These are phyloP conservation scores for Cryptosporidium xiaoi DNA, from an alignment of 169 alveolate species.

Conservation along the genomic window DNA sequence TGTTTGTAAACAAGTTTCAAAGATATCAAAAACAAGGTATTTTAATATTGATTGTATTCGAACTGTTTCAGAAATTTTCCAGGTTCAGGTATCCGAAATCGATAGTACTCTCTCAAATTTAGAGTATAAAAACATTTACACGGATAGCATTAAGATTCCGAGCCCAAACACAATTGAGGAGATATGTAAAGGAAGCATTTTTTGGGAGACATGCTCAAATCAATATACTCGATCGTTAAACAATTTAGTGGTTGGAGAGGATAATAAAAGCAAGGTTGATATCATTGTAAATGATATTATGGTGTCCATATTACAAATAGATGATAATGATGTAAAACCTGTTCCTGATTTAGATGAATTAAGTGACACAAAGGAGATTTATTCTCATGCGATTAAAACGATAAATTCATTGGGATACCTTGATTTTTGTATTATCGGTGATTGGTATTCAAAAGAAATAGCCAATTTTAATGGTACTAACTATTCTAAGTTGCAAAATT, in stretches of 20 bases:
- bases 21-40: conserved; percentile 46
- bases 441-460: conserved; percentile 52
- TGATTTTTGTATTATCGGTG: conserved; percentile 43
- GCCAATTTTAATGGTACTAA: not conserved
- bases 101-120: not conserved
- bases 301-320: conserved; percentile 48
- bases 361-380: too few species aligned
- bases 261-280: conserved; percentile 25
- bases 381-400: conserved; percentile 28
- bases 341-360: conserved; percentile 6
- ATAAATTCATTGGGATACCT: conserved; percentile 15
- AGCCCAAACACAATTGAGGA: conserved; percentile 8
- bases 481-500: conserved; percentile 14
- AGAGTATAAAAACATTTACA: not conserved
- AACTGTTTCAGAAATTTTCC: conserved; percentile 42
- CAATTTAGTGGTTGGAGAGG: conserved; percentile 11
- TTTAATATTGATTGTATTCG: conserved; percentile 60
- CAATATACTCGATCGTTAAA: not conserved
- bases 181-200: conserved; percentile 67
- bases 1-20: conserved; percentile 32
- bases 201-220: conserved; percentile 72
- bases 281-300: conserved; percentile 49
- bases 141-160: conserved; percentile 15
- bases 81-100: conserved; percentile 22
- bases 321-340: not conserved